Conservation (phyloP, 2,329 filamentous ascomycete species). For the Scorias spongiosa region DNA sequence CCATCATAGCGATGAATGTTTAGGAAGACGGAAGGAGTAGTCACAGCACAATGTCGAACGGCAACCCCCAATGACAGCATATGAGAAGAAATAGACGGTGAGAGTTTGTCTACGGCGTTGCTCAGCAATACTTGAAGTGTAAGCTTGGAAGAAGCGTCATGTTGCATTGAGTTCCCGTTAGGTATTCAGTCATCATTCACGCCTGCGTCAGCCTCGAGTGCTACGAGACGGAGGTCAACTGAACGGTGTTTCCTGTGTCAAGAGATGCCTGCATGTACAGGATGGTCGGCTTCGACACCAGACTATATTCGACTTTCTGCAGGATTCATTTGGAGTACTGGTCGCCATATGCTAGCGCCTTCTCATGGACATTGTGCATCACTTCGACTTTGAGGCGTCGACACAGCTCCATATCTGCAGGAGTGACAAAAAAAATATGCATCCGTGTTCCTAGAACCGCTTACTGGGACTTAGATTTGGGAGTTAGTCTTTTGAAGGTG, state of each 20-base stretch:
- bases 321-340: not conserved
- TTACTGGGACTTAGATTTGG: no score
- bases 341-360: not conserved
- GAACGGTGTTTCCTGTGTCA: slow-evolving; percentile 25
- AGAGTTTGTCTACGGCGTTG: no score
- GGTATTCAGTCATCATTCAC: no score
- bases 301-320: slow-evolving; percentile 28
- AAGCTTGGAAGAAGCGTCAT: slow-evolving; percentile 3
- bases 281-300: slow-evolving; percentile 24
- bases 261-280: slow-evolving; percentile 40
- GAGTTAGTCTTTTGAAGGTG: no score
- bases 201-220: not conserved
- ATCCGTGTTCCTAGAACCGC: no score
- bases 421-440: no score
- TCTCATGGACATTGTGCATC: not conserved
- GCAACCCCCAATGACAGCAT: slow-evolving; percentile 24
- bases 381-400: no score
- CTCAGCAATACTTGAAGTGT: slow-evolving; percentile 24
- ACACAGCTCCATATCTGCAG: no score
- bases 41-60: slow-evolving; percentile 25
- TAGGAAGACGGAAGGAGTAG: slow-evolving; percentile 14
- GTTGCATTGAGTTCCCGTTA: slow-evolving; percentile 20
- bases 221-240: not conserved
- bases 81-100: slow-evolving; percentile 27
- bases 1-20: slow-evolving; percentile 12